Percentiles rank a stretch among this genome's conserved stretches.
Conservation (phyloP, 176 grass and related monocot species). For the Themeda triandra region DNA sequence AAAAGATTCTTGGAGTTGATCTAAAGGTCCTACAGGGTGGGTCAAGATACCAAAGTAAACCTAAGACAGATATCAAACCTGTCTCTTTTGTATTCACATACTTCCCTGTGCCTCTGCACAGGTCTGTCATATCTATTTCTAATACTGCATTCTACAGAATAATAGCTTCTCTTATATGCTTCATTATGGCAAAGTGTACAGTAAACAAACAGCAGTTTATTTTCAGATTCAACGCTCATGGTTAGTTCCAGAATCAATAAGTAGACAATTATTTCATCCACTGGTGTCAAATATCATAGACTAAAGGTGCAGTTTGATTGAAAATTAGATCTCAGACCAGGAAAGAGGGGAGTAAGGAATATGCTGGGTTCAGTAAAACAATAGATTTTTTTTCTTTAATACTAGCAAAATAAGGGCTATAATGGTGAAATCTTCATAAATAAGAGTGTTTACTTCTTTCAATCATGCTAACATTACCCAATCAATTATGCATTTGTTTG, state of each 20-base stretch:
- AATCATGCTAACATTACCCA: neutral
- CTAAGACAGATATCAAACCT: neutral
- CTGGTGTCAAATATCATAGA: constrained; percentile 1
- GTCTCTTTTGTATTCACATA: neutral
- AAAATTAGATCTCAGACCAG: neutral
- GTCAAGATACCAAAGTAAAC: neutral
- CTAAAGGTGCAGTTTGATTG: neutral
- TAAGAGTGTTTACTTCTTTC: neutral
- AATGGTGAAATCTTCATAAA: neutral
- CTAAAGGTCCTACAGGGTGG: neutral
- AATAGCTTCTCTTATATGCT: neutral
- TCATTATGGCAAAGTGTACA: neutral
- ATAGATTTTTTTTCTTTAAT: neutral
- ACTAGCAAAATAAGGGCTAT: constrained; percentile 10
- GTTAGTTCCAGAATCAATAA: neutral
- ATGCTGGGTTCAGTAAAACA: neutral
- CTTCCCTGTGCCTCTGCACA: neutral
- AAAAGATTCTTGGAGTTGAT: neutral
- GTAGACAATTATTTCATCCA: neutral
- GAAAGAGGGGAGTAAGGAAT: neutral
- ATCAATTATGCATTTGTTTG: neutral
- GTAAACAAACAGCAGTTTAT: neutral
- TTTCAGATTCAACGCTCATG: neutral
- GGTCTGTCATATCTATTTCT: neutral
- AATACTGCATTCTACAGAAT: neutral